These are phyloP conservation scores for Diaporthe ampelina DNA, from an alignment of 2,329 filamentous ascomycete species.

Conservation along the genomic window DNA sequence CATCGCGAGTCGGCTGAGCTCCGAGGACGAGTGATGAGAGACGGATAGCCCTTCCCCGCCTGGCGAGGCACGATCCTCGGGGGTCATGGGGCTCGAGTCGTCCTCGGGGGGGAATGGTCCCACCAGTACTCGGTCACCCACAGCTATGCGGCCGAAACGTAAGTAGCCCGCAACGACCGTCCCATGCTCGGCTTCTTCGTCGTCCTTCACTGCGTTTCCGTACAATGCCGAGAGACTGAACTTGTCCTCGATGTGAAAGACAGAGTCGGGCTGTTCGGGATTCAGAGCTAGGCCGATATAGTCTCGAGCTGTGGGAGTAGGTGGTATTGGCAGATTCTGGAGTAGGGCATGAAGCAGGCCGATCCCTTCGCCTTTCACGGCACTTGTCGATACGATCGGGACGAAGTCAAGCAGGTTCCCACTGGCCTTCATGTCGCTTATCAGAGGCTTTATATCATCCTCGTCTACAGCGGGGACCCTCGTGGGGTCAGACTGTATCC, in stretches of 20 bases:
- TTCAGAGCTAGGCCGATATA: conserved; percentile 69
- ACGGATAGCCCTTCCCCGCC: conserved; percentile 64
- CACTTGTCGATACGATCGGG: conserved; percentile 89
- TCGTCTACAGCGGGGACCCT: conserved; percentile 69
- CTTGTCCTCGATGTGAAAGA: conserved; percentile 94
- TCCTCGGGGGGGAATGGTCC: conserved; percentile 81
- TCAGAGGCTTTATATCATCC: conserved; percentile 68
- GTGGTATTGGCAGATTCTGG: conserved; percentile 79
- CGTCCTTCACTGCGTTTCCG: conserved; percentile 58
- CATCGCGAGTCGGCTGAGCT: conserved; percentile 66
- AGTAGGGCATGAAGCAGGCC: conserved; percentile 86
- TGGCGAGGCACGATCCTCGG: conserved; percentile 62
- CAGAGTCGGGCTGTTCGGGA: conserved; percentile 70
- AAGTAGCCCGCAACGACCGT: conserved; percentile 89
- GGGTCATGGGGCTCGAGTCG: conserved; percentile 55
- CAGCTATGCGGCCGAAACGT: conserved; percentile 80
- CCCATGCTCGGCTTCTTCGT: conserved; percentile 63
- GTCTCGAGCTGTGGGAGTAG: conserved; percentile 65
- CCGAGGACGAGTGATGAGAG: conserved; percentile 67
- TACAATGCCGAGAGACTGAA: conserved; percentile 81
- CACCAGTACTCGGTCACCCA: conserved; percentile 83
- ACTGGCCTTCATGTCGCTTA: conserved; percentile 63
- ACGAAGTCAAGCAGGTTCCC: conserved; percentile 68
- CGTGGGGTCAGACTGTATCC: conserved; percentile 65
- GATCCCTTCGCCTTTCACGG: conserved; percentile 87